Base-by-base conservation (phyloP, 306 rosid species). In the Canavalia gladiata region DNA sequence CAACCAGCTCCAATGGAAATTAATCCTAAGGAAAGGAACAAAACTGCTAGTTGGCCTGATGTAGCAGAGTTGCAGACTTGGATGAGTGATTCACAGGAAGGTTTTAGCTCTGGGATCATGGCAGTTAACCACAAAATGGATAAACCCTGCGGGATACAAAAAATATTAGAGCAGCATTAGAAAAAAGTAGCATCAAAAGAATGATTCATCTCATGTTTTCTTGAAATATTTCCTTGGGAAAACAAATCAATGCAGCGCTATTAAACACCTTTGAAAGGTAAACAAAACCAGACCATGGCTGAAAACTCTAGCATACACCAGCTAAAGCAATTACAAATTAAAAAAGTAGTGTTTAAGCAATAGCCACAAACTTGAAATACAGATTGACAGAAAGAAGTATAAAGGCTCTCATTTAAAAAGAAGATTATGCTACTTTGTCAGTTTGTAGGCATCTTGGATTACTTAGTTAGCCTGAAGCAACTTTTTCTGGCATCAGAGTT, bases 1-100 rank as follows among this genome's bases (percentile, higher is more conserved):
- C 90, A 85, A 62, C 92, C 92, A 8, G 92, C 90, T 78, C 90
- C 92, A 55, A 89, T 81, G 28, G 92, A 89, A 18, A 89, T 72
- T 46, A 89, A 65, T 43, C 74, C 88, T 6, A 89, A 71, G n/a
- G 89, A 81, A 79, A 73, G 10, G 75, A 90, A 80, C 82, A 84
- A 9, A 52, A 80, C 65, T 8, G 80, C 65, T 46, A 84, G 85
- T 58, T 88, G 91, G n/a, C 72, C 25, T 18, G 76, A 29, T 18
- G 83, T 78, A 46, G 85, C 75, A 59, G 88, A 65, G 30, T 52
- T 45, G 67, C 85, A 85, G 60, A 6, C 25, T 37, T 58, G 59
- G 18, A 37, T 1, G 43, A 57, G 25, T 29, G 87, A 50, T 37
- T 41, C 78, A 69, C 85, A 79, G 2, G 78, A 43, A 62, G 92